Conservation (phyloP, 306 rosid genomes). For the Alnus glutinosa region DNA sequence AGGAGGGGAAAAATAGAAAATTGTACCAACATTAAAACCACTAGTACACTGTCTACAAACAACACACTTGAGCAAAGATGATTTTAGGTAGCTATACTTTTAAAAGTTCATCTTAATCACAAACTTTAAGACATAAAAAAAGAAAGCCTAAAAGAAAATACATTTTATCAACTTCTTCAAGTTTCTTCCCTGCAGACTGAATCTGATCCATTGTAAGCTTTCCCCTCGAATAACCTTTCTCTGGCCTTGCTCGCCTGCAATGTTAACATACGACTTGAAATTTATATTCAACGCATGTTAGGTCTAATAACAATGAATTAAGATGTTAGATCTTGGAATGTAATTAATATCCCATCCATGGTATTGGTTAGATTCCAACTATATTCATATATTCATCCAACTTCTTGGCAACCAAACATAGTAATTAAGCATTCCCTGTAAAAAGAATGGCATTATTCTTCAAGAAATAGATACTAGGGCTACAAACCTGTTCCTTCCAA, state of each 20-base stretch:
- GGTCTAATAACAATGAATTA: not conserved
- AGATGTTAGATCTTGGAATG: not conserved
- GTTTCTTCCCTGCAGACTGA: not conserved
- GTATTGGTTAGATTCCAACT: too few species aligned
- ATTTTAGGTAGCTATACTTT: not conserved
- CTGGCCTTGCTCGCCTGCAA: slow-evolving; percentile 29
- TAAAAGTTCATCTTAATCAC: not conserved
- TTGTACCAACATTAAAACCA: too few species aligned
- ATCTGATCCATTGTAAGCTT: not conserved
- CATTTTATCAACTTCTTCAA: not conserved
- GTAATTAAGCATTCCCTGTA: not conserved
- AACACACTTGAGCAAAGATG: not conserved
- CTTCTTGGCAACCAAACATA: not conserved
- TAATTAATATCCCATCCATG: too few species aligned
- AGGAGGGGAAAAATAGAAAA: too few species aligned
- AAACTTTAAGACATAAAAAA: not conserved
- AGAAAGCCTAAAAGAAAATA: not conserved
- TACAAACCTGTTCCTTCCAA: slow-evolving; percentile 55
- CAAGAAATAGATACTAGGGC: not conserved
- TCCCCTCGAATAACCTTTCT: slow-evolving; percentile 2
- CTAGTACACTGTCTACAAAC: too few species aligned
- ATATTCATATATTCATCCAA: too few species aligned
- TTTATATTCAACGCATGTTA: not conserved
- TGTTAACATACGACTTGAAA: not conserved
- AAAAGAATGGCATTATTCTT: not conserved